Conservation (phyloP, 352 stramenopile species). For the Globisporangium cylindrosporum region DNA sequence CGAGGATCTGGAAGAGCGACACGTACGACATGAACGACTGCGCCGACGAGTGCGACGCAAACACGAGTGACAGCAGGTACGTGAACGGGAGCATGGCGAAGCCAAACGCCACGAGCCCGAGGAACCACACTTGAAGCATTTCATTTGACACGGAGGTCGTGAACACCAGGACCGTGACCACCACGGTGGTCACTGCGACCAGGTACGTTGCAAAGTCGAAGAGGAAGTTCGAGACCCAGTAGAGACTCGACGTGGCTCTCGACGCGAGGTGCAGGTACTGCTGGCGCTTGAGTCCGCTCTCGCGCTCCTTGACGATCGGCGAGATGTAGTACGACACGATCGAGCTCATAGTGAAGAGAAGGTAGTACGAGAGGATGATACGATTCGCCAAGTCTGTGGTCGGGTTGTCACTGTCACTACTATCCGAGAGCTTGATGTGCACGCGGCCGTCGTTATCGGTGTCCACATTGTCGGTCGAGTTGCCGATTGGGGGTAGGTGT, state of each 20-base stretch:
- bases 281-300: conserved; percentile 64
- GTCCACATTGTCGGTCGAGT: not conserved
- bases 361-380: conserved; percentile 91
- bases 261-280: conserved; percentile 71
- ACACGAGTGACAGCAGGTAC: conserved; percentile 65
- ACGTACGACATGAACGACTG: conserved; percentile 78
- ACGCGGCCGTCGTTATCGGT: not conserved
- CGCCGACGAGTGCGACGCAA: conserved; percentile 72
- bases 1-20: conserved; percentile 70
- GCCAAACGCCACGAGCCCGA: conserved; percentile 38
- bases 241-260: conserved; percentile 40
- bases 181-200: conserved; percentile 29
- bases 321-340: conserved; percentile 67
- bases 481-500: not conserved
- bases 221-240: conserved; percentile 67
- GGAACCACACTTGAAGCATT: conserved; percentile 38
- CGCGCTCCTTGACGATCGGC: conserved; percentile 65
- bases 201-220: conserved; percentile 58
- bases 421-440: not conserved
- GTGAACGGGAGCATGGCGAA: conserved; percentile 62
- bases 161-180: conserved; percentile 38
- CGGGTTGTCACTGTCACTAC: not conserved
- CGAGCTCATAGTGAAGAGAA: conserved; percentile 59
- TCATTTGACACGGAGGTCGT: conserved; percentile 26
- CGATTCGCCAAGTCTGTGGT: conserved; percentile 43